These are phyloP conservation scores for Zasmidium cellare DNA, from an alignment of 2,329 filamentous ascomycete genomes.

Conservation along the genomic window DNA sequence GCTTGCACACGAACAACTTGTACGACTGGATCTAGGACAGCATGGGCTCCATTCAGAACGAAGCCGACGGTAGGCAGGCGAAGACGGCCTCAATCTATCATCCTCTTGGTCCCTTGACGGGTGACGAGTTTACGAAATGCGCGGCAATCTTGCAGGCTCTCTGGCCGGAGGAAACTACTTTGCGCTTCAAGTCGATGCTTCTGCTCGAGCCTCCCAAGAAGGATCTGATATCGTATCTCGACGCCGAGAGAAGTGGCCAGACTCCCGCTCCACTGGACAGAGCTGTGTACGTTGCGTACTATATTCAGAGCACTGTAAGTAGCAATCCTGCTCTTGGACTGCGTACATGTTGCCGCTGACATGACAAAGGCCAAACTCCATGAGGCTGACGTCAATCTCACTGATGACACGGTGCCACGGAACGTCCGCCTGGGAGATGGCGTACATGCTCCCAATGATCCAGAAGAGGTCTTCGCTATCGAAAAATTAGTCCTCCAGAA, in stretches of 20 bases:
- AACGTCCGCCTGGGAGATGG: slow-evolving; percentile 61
- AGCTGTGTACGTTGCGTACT: slow-evolving; percentile 52
- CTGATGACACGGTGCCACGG: slow-evolving; percentile 51
- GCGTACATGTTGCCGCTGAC: background rate
- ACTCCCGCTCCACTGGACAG: slow-evolving; percentile 49
- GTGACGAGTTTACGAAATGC: slow-evolving; percentile 55
- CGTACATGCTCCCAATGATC: slow-evolving; percentile 58
- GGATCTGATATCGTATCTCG: slow-evolving; percentile 33
- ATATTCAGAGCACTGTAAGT: slow-evolving; percentile 60
- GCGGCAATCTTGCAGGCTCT: slow-evolving; percentile 51
- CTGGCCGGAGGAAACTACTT: slow-evolving; percentile 57
- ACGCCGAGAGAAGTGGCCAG: slow-evolving; percentile 36
- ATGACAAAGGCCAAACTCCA: slow-evolving; percentile 53
- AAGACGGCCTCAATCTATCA: slow-evolving; percentile 37
- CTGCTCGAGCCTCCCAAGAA: slow-evolving; percentile 37
- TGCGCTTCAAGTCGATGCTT: slow-evolving; percentile 67
- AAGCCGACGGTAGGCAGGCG: background rate
- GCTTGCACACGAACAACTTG: no score
- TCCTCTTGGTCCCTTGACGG: slow-evolving; percentile 60
- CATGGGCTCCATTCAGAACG: background rate
- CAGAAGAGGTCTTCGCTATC: slow-evolving; percentile 60
- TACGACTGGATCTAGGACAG: no score
- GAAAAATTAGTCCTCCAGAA: slow-evolving; percentile 59
- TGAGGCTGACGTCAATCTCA: slow-evolving; percentile 58
- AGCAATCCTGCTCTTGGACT: background rate